Percentiles rank a stretch among this genome's conserved stretches.
These are phyloP conservation scores for Neonectria faginata DNA, from an alignment of 2,329 filamentous ascomycete genomes.

Conservation along the genomic window DNA sequence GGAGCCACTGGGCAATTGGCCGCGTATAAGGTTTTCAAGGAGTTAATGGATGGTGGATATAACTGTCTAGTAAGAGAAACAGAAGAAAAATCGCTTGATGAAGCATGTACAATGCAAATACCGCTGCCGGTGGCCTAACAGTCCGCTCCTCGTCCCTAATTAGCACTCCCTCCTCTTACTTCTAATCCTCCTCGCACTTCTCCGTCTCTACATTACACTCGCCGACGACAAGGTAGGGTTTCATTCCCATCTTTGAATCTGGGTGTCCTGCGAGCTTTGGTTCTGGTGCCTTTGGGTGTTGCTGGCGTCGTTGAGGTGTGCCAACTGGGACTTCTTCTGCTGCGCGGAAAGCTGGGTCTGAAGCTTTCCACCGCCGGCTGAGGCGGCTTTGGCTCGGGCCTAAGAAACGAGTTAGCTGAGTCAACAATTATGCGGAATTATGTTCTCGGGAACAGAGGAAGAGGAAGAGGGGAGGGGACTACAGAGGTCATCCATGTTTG, in stretches of 20 bases:
- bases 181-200: no score
- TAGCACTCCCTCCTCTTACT: not conserved
- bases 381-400: conserved; percentile 74
- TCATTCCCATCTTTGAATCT: conserved; percentile 53
- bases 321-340: conserved; percentile 76
- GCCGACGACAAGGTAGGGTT: not conserved
- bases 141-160: not conserved
- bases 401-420: conserved; percentile 49
- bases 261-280: conserved; percentile 29
- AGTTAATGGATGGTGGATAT: conserved; percentile 14
- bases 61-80: conserved; percentile 22
- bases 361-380: conserved; percentile 75
- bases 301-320: conserved; percentile 76
- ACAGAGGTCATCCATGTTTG: no score
- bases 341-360: conserved; percentile 78
- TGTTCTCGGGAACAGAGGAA: no score
- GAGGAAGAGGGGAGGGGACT: no score
- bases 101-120: not conserved
- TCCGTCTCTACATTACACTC: not conserved
- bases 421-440: not conserved
- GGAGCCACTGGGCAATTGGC: conserved; percentile 13
- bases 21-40: conserved; percentile 14
- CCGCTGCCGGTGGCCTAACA: no score
- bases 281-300: conserved; percentile 65
- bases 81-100: not conserved